These are phyloP conservation scores for Backusella liffmaniae DNA, from an alignment of 192 early-diverging fungal species.

Conservation along the genomic window DNA sequence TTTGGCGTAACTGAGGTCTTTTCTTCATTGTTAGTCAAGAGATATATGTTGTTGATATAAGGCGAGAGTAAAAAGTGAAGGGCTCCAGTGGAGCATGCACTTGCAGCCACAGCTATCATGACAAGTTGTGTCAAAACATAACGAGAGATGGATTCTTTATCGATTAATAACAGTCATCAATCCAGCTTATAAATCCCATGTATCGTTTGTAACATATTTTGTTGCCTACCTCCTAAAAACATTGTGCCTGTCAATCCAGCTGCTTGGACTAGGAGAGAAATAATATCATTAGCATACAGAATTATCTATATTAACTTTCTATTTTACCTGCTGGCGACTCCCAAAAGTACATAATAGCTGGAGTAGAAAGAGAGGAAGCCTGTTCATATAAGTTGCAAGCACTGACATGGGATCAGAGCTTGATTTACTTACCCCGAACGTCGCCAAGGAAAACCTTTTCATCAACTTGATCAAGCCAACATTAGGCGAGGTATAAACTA, in stretches of 20 bases:
- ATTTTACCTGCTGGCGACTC: conserved; percentile 33
- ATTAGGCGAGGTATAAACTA: conserved; percentile 35
- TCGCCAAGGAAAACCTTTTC: conserved; percentile 34
- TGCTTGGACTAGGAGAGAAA: conserved; percentile 27
- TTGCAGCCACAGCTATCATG: conserved; percentile 29
- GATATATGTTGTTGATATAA: conserved; percentile 30
- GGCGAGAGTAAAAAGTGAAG: conserved; percentile 36
- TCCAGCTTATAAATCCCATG: neutral
- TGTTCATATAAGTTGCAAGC: neutral
- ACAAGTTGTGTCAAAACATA: conserved; percentile 24
- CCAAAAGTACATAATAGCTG: conserved; percentile 36
- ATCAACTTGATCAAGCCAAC: conserved; percentile 23
- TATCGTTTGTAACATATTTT: neutral
- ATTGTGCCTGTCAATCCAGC: conserved; percentile 29
- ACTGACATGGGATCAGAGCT: neutral
- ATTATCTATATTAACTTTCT: neutral
- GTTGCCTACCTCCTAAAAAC: conserved; percentile 36
- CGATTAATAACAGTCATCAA: neutral
- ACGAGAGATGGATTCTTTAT: conserved; percentile 30
- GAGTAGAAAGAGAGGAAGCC: conserved; percentile 30
- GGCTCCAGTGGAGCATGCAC: conserved; percentile 34
- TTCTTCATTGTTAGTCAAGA: conserved; percentile 9
- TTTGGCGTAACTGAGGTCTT: conserved; percentile 27
- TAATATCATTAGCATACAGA: too few species aligned
- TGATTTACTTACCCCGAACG: conserved; percentile 29